phyloP scores from a whole-genome alignment of 805 yeast genomes.

The Yamadazyma takamatsuzukensis region DNA sequence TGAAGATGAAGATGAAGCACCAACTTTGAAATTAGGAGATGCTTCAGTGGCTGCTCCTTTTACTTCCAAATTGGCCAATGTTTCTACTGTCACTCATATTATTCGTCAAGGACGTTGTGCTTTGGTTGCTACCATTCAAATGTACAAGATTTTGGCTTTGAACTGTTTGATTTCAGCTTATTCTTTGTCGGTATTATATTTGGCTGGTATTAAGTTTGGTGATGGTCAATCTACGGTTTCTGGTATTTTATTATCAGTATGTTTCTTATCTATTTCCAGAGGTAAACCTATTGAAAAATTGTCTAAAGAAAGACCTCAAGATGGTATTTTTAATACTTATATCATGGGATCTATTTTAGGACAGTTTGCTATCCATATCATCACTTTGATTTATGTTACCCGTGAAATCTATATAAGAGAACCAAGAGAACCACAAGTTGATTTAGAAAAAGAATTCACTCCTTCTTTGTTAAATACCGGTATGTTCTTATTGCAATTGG shows the following conservation, averaged over 20 bases:
- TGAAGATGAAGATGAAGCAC: constrained; percentile 81
- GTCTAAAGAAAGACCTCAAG: constrained; percentile 93
- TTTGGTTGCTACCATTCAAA: constrained; percentile 93
- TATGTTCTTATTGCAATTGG: constrained; percentile 87
- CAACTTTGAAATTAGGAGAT: constrained; percentile 91
- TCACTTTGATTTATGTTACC: constrained; percentile 78
- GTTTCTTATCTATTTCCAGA: constrained; percentile 92
- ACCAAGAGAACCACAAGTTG: constrained; percentile 89
- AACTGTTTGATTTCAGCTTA: constrained; percentile 97
- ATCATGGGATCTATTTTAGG: constrained; percentile 98
- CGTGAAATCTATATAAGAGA: constrained; percentile 79
- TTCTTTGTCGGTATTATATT: constrained; percentile 85
- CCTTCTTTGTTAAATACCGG: constrained; percentile 96
- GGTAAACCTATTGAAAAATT: constrained; percentile 87
- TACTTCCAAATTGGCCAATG: constrained; percentile 90
- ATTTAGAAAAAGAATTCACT: constrained; percentile 79
- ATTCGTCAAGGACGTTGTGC: constrained; percentile 99
- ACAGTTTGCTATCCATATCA: constrained; percentile 91
- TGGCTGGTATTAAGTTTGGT: constrained; percentile 97
- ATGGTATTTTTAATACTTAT: constrained; percentile 91
- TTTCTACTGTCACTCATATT: constrained; percentile 86
- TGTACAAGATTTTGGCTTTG: constrained; percentile 96
- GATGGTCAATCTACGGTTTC: constrained; percentile 97
- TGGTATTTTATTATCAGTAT: constrained; percentile 87
- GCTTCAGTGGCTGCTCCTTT: constrained; percentile 99